Evolutionary conservation across 371 early-diverging fungal genomes (phyloP).

Genomic region (Mortierella sp.): DNA sequence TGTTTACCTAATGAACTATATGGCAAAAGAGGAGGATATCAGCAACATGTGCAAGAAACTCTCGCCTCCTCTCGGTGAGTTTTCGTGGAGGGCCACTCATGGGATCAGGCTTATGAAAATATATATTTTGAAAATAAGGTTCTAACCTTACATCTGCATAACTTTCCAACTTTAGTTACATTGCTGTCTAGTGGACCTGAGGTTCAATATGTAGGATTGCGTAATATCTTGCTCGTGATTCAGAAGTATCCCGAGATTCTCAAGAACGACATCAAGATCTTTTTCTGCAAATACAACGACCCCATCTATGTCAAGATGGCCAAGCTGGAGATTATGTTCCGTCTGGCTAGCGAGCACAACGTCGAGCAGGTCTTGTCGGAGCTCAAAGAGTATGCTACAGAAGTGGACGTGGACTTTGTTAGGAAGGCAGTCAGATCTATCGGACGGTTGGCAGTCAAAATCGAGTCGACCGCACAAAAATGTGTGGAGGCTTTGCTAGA

Average conservation of each 20-base stretch:
- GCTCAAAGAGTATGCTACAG: conserved; percentile 94
- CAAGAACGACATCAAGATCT: conserved; percentile 91
- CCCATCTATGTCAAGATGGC: conserved; percentile 98
- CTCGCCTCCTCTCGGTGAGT: conserved; percentile 89
- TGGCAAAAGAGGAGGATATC: conserved; percentile 82
- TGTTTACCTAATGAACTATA: conserved; percentile 92
- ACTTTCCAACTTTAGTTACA: conserved; percentile 72
- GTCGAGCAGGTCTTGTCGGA: conserved; percentile 94
- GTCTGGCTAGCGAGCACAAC: conserved; percentile 85
- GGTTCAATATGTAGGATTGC: conserved; percentile 96
- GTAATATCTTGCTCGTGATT: conserved; percentile 95
- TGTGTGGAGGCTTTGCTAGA: conserved; percentile 91
- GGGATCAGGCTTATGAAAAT: not conserved
- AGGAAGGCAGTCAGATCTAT: conserved; percentile 92
- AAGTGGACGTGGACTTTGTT: conserved; percentile 98
- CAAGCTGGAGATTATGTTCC: conserved; percentile 95
- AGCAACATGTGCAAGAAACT: conserved; percentile 83
- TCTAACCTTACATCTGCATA: not conserved
- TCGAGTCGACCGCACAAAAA: conserved; percentile 87
- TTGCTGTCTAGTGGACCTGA: conserved; percentile 92
- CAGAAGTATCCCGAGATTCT: conserved; percentile 93
- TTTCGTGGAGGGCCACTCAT: not conserved
- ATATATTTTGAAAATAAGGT: not conserved
- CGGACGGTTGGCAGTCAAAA: conserved; percentile 94
- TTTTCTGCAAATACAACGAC: conserved; percentile 99